These are phyloP conservation scores for Moricandia arvensis DNA, from an alignment of 345 rosid species.

Conservation along the genomic window DNA sequence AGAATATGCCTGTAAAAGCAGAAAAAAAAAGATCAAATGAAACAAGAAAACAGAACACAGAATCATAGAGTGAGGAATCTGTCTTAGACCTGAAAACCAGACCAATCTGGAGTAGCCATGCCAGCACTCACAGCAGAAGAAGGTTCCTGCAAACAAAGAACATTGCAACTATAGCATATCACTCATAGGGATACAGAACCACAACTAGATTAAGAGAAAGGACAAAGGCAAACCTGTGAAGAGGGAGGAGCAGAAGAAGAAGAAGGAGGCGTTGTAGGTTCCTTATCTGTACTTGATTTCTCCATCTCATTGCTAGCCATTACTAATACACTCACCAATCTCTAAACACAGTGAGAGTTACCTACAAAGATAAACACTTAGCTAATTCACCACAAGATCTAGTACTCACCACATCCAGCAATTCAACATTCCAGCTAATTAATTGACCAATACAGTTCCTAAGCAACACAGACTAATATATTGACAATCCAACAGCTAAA, in stretches of 20 bases:
- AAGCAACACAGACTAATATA: neutral
- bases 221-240: conserved; percentile 71
- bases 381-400: too few species aligned
- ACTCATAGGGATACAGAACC: conserved; percentile 14
- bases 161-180: neutral
- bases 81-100: conserved; percentile 87
- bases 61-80: too few species aligned
- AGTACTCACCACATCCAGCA: too few species aligned
- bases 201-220: conserved; percentile 1
- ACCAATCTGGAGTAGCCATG: conserved; percentile 82
- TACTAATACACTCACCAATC: conserved; percentile 32
- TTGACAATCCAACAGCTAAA: conserved; percentile 4
- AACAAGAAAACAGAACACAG: neutral
- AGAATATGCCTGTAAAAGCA: conserved; percentile 66
- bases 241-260: conserved; percentile 51
- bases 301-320: conserved; percentile 71
- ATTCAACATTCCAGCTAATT: too few species aligned
- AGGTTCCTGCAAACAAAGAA: conserved; percentile 60
- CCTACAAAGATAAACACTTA: conserved; percentile 41
- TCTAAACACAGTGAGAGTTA: conserved; percentile 48
- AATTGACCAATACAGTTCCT: conserved; percentile 16
- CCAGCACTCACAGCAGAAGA: conserved; percentile 55
- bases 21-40: conserved; percentile 24
- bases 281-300: conserved; percentile 72
- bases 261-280: conserved; percentile 54